A percentile compares a stretch with the other conserved stretches of the same genome.
Conservation (phyloP, 192 early-diverging fungal genomes). For the Umbelopsis isabellina region DNA sequence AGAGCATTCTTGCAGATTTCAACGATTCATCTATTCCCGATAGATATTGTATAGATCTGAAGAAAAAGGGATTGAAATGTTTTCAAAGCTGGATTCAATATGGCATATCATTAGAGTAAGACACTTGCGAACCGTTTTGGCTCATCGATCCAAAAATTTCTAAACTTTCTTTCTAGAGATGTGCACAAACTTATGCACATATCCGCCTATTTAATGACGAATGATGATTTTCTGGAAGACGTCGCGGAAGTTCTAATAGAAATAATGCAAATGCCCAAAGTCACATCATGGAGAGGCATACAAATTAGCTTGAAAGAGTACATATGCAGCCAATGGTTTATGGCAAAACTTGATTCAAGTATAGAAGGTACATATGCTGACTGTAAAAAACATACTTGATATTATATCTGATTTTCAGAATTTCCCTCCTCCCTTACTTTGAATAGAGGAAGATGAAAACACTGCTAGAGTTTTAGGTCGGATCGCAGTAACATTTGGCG, state of each 20-base stretch:
- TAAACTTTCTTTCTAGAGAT: slow-evolving; percentile 30
- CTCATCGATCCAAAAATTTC: neutral
- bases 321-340: slow-evolving; percentile 52
- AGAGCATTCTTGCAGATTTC: slow-evolving; percentile 32
- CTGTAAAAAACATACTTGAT: neutral
- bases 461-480: slow-evolving; percentile 46
- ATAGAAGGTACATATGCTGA: slow-evolving; percentile 40
- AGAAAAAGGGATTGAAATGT: slow-evolving; percentile 52
- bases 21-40: slow-evolving; percentile 30
- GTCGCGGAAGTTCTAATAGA: slow-evolving; percentile 58
- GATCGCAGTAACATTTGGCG: slow-evolving; percentile 59
- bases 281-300: slow-evolving; percentile 41
- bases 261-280: slow-evolving; percentile 47
- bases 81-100: slow-evolving; percentile 61
- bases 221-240: slow-evolving; percentile 50
- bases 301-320: slow-evolving; percentile 50
- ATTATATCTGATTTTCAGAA: neutral
- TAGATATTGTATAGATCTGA: slow-evolving; percentile 29
- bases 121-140: neutral
- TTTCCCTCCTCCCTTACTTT: no score
- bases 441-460: slow-evolving; percentile 54
- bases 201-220: slow-evolving; percentile 41
- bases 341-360: slow-evolving; percentile 42
- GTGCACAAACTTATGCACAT: slow-evolving; percentile 46
- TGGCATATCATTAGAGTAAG: slow-evolving; percentile 57